Evolutionary conservation across 23 red algal species (phyloP).

Genomic region (Gracilariopsis chorda): DNA sequence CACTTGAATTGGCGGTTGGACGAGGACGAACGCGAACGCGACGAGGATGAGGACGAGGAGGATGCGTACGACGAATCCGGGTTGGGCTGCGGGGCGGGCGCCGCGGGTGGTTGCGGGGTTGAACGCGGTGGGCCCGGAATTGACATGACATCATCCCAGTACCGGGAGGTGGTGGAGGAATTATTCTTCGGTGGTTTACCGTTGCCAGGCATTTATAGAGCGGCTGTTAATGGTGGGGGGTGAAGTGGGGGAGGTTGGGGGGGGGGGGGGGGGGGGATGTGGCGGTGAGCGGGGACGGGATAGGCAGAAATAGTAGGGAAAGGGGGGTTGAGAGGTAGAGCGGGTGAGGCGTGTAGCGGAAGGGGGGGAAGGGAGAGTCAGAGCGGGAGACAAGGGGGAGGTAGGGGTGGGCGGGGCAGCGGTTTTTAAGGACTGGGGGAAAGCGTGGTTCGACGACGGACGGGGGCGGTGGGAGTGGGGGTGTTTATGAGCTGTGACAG

Average conservation of each 20-base stretch:
- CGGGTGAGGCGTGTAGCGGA: neutral
- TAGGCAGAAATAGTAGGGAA: neutral
- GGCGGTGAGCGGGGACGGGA: neutral
- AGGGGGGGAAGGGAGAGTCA: neutral
- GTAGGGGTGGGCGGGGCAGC: neutral
- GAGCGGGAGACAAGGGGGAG: too few relatives aligned
- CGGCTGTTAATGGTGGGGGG: neutral
- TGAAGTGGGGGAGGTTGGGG: neutral
- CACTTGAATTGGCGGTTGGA: constrained; percentile 29
- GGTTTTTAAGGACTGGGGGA: neutral
- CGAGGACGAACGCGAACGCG: neutral
- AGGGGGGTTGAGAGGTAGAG: neutral
- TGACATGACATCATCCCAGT: constrained; percentile 27
- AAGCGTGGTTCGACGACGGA: too few relatives aligned
- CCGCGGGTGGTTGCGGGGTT: neutral
- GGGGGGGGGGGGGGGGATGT: neutral
- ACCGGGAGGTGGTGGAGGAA: neutral
- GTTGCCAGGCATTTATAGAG: neutral
- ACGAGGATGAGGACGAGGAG: neutral
- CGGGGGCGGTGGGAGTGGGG: too few relatives aligned
- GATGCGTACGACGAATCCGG: neutral
- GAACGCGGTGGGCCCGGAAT: constrained; percentile 7
- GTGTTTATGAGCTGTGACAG: too few relatives aligned
- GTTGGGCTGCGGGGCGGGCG: neutral
- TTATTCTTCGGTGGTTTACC: too few relatives aligned